These are phyloP conservation scores for Trichoderma lentiforme DNA, from an alignment of 2,329 filamentous ascomycete species.

Conservation along the genomic window DNA sequence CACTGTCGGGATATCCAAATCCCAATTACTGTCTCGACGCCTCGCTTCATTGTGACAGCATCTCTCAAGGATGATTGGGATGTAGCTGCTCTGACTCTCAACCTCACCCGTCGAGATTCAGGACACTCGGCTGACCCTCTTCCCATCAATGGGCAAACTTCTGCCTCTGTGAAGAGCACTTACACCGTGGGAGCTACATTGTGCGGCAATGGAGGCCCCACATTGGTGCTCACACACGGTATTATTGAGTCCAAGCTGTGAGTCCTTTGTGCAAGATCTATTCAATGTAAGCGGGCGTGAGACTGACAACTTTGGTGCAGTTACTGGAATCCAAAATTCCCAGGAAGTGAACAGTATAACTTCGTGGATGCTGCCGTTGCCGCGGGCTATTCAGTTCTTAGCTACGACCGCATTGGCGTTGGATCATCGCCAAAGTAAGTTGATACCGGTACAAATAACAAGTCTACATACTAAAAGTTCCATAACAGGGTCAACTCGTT, in stretches of 20 bases:
- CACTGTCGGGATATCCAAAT: conserved; percentile 2
- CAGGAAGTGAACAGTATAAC: neutral
- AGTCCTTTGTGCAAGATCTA: neutral
- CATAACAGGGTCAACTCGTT: neutral
- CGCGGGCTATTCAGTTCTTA: conserved; percentile 1
- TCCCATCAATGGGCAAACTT: neutral
- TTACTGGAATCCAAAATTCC: neutral
- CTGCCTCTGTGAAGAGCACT: neutral
- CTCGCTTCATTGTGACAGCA: neutral
- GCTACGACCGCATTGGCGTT: conserved; percentile 8
- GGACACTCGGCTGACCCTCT: neutral
- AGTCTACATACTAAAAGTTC: neutral
- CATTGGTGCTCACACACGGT: neutral
- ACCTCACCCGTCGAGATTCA: neutral
- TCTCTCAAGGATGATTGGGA: neutral
- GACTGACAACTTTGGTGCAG: neutral
- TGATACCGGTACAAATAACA: neutral
- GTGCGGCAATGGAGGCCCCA: conserved; percentile 5
- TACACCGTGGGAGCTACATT: neutral
- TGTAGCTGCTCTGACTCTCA: conserved; percentile 1
- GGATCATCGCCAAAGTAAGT: conserved; percentile 1
- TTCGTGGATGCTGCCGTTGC: neutral
- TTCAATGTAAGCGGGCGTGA: no score
- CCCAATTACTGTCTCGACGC: neutral
- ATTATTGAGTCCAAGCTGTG: conserved; percentile 5